These are phyloP conservation scores for Serpula lacrymans DNA, from an alignment of 768 basidiomycete genomes.

Conservation along the genomic window DNA sequence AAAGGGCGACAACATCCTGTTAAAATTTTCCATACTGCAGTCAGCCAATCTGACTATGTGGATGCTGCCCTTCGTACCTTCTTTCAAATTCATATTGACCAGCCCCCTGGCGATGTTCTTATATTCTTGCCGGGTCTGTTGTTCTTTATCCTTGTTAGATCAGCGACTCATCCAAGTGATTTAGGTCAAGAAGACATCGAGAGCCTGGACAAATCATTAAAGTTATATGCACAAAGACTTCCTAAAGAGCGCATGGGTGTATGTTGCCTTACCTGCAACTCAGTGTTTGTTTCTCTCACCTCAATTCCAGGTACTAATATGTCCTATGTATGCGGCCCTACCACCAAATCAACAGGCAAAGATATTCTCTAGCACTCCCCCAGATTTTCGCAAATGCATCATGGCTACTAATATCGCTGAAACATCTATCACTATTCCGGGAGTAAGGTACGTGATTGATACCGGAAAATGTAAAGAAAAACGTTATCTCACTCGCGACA, in stretches of 20 bases:
- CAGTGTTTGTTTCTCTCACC: slow-evolving; percentile 4
- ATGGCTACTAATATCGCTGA: slow-evolving; percentile 98
- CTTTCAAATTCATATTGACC: slow-evolving; percentile 86
- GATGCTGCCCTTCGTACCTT: slow-evolving; percentile 90
- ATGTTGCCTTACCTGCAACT: slow-evolving; percentile 10
- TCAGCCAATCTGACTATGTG: slow-evolving; percentile 77
- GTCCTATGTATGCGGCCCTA: slow-evolving; percentile 86
- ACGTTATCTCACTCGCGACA: slow-evolving; percentile 65
- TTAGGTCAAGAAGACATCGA: slow-evolving; percentile 97
- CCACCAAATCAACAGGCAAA: slow-evolving; percentile 72
- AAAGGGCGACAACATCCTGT: slow-evolving; percentile 94
- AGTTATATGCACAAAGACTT: slow-evolving; percentile 63
- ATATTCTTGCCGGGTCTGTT: slow-evolving; percentile 83
- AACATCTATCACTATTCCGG: slow-evolving; percentile 96
- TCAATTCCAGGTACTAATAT: slow-evolving; percentile 57
- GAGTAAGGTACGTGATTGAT: slow-evolving; percentile 93
- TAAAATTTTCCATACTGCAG: slow-evolving; percentile 71
- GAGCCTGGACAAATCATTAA: slow-evolving; percentile 71
- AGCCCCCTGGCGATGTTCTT: slow-evolving; percentile 82
- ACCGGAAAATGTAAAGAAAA: slow-evolving; percentile 97
- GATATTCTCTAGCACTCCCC: slow-evolving; percentile 67
- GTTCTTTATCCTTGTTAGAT: background rate
- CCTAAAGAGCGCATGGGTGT: slow-evolving; percentile 57
- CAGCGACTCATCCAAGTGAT: background rate
- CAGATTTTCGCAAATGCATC: slow-evolving; percentile 82